phyloP scores from a whole-genome alignment of 2,329 filamentous ascomycete genomes.

The Septoria petroselini region DNA sequence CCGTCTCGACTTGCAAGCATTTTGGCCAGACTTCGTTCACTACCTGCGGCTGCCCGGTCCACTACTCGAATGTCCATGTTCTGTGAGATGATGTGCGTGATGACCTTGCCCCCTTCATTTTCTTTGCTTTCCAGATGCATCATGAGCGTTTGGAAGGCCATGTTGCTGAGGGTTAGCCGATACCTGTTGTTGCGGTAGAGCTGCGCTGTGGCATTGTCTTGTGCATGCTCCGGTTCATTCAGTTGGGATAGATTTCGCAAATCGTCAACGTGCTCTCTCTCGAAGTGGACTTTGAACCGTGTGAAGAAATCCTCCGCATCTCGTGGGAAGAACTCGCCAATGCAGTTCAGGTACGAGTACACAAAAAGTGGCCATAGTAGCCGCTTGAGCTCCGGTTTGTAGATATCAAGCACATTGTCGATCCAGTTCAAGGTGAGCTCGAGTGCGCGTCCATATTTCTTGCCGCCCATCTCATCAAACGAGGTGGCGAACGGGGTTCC shows the following conservation, averaged over 20 bases:
- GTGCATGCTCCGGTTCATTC: constrained; percentile 71
- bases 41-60: constrained; percentile 53
- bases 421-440: constrained; percentile 61
- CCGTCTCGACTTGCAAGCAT: constrained; percentile 56
- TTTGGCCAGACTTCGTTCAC: constrained; percentile 59
- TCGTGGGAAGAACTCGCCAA: constrained; percentile 65
- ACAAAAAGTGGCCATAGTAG: constrained; percentile 92
- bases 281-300: constrained; percentile 66
- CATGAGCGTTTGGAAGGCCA: constrained; percentile 77
- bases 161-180: constrained; percentile 80
- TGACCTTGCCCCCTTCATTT: constrained; percentile 72
- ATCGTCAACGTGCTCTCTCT: constrained; percentile 75
- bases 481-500: constrained; percentile 67
- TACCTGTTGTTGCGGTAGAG: constrained; percentile 86
- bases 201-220: constrained; percentile 72
- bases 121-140: constrained; percentile 86
- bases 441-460: constrained; percentile 74
- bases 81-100: constrained; percentile 68
- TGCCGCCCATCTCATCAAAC: constrained; percentile 66
- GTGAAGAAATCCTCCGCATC: constrained; percentile 74
- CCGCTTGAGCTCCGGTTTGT: constrained; percentile 88
- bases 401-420: constrained; percentile 87
- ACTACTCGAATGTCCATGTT: constrained; percentile 59
- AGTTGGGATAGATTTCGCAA: constrained; percentile 71
- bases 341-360: constrained; percentile 82